Evolutionary conservation across 2,329 filamentous ascomycete genomes (phyloP), one percentile per base, ranked within the genome.

Genomic region (Paecilomyces niveus): DNA sequence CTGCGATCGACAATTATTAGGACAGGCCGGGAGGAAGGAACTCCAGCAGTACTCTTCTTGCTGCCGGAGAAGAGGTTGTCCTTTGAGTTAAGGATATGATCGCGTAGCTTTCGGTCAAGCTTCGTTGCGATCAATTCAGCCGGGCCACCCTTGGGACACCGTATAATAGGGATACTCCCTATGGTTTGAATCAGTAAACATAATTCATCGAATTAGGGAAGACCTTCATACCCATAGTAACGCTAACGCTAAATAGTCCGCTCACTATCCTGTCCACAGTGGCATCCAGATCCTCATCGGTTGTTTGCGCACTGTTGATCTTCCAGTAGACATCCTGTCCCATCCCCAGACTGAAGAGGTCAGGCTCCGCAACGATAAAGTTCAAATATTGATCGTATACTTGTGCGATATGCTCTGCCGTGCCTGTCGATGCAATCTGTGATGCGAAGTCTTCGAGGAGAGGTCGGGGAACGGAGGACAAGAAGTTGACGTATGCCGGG

Each of bases 301-400:
- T 90, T 2, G 92, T 96, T 70, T 90, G 87, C 15, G 89, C 89
- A 74, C 92, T 97, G 77, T 97, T 97, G 70, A 99, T 80, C n/a
- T 90, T 91, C 86, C 90, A 95, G 73, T 99, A 99, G 8, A 90
- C 90, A 72, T 96, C 89, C 65, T 94, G 94, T 64, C 92, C 88
- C 84, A 97, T 89, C 9, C 92, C 92, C 61, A 99, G 79, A 70
- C 90, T 96, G 77, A 99, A 99, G 3, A 99, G 81, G 72, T 97
- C 93, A 4, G 93, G 92, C 72, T 99, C 94, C 33, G 90, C 90
- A 50, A 97, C 93, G 62, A 97, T 89, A 69, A 97, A 99, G 75
- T 99, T 97, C 57, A 99, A 81, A 70, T 97, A 97, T 72, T 99
- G 94, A 72, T 99, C 94, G 67, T 88, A 99, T 6, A 99, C 85